These are phyloP conservation scores for Litchi chinensis DNA, from an alignment of 345 rosid species.

Conservation along the genomic window DNA sequence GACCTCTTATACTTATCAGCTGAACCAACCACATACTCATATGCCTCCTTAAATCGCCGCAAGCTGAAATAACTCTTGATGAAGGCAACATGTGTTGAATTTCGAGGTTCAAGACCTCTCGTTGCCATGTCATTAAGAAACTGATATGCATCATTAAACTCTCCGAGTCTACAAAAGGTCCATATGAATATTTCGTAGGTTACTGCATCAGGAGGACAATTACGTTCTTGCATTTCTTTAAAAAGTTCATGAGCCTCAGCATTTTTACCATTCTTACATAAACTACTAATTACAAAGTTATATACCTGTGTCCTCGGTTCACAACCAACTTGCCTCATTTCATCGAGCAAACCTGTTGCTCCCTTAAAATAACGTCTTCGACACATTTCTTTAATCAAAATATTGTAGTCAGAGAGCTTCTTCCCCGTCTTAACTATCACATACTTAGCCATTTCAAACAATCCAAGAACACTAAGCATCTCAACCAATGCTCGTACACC, in stretches of 20 bases:
- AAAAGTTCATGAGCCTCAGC: slow-evolving; percentile 35
- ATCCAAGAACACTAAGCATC: slow-evolving; percentile 35
- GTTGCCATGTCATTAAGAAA: slow-evolving; percentile 41
- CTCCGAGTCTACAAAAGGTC: slow-evolving; percentile 27
- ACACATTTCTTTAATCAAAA: slow-evolving; percentile 40
- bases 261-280: slow-evolving; percentile 34
- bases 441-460: slow-evolving; percentile 43
- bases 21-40: slow-evolving; percentile 36
- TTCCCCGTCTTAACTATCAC: slow-evolving; percentile 38
- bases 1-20: slow-evolving; percentile 27
- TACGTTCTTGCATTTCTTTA: slow-evolving; percentile 37
- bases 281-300: slow-evolving; percentile 43
- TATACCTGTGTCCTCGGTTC: slow-evolving; percentile 30
- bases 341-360: slow-evolving; percentile 31
- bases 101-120: slow-evolving; percentile 50
- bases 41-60: slow-evolving; percentile 39
- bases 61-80: slow-evolving; percentile 40
- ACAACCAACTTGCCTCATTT: slow-evolving; percentile 43
- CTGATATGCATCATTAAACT: slow-evolving; percentile 36
- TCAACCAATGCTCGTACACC: slow-evolving; percentile 48
- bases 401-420: slow-evolving; percentile 37
- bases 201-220: slow-evolving; percentile 49
- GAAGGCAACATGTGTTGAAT: slow-evolving; percentile 45
- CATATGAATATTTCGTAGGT: slow-evolving; percentile 55
- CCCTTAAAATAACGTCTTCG: slow-evolving; percentile 35